These are phyloP conservation scores for Tuber aestivum DNA, from an alignment of 495 filamentous ascomycete species.

Conservation along the genomic window DNA sequence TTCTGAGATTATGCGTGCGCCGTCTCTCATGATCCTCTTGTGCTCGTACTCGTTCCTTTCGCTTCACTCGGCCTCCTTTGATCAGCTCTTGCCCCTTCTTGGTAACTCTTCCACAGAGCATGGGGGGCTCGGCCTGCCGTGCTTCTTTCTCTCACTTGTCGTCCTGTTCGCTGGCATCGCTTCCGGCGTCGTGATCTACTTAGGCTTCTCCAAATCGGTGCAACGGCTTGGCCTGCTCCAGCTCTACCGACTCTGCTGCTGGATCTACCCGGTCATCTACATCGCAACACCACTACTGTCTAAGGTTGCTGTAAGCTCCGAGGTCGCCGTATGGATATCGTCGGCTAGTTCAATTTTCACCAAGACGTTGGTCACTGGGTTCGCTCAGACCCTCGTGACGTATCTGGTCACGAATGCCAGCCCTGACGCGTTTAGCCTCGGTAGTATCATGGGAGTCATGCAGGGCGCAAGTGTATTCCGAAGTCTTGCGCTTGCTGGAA, in stretches of 20 bases:
- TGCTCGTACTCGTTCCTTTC: constrained; percentile 47
- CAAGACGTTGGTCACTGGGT: constrained; percentile 45
- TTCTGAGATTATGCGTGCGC: constrained; percentile 46
- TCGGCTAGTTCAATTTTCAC: constrained; percentile 44
- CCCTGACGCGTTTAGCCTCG: constrained; percentile 47
- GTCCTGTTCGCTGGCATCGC: constrained; percentile 43
- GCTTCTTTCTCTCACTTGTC: constrained; percentile 44
- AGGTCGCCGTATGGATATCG: constrained; percentile 38
- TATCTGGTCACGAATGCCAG: constrained; percentile 48
- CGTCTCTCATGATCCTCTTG: constrained; percentile 47
- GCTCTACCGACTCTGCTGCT: constrained; percentile 44
- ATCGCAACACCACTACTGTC: constrained; percentile 44
- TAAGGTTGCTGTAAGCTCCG: constrained; percentile 37
- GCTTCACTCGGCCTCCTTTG: constrained; percentile 48
- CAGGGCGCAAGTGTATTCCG: constrained; percentile 46
- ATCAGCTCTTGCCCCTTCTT: constrained; percentile 47
- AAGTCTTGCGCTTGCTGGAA: constrained; percentile 47
- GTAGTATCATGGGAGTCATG: constrained; percentile 49
- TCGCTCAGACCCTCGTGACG: constrained; percentile 45
- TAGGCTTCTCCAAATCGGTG: constrained; percentile 40
- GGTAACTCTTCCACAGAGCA: constrained; percentile 46
- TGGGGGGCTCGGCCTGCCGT: constrained; percentile 48
- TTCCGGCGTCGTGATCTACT: constrained; percentile 43
- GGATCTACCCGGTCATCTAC: constrained; percentile 47
- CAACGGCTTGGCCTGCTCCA: constrained; percentile 45